Percentiles rank a stretch among this genome's conserved stretches.
Evolutionary conservation across 2,329 filamentous ascomycete species (phyloP).

Genomic region (Corynespora cassiicola): DNA sequence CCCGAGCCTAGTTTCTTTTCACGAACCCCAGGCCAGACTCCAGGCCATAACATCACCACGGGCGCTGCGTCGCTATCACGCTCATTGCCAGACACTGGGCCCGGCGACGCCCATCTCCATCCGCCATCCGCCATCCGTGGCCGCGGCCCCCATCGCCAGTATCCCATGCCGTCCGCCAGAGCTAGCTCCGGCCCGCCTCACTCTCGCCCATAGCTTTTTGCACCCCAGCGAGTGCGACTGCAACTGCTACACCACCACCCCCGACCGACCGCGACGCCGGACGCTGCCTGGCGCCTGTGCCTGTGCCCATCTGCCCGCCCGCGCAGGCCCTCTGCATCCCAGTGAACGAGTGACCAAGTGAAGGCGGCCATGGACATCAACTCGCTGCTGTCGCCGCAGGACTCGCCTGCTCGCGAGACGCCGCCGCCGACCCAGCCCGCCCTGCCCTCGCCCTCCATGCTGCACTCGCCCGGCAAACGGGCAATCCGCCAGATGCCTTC

Average conservation of each 20-base stretch:
- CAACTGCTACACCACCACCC: too few relatives aligned
- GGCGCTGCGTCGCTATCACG: too few relatives aligned
- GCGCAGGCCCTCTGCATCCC: too few relatives aligned
- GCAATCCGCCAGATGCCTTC: constrained; percentile 42
- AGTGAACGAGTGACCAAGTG: constrained; percentile 1
- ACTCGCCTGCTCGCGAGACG: constrained; percentile 48
- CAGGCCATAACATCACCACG: too few relatives aligned
- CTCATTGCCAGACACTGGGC: too few relatives aligned
- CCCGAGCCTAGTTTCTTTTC: too few relatives aligned
- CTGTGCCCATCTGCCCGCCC: too few relatives aligned
- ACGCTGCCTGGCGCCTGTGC: too few relatives aligned
- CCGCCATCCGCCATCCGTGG: not conserved
- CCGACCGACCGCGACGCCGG: too few relatives aligned
- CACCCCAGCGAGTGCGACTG: constrained; percentile 8
- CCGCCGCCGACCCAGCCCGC: constrained; percentile 35
- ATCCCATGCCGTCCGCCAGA: constrained; percentile 19
- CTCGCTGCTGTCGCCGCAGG: constrained; percentile 55
- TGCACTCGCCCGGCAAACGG: constrained; percentile 39
- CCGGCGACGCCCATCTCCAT: not conserved
- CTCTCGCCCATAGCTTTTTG: constrained; percentile 13
- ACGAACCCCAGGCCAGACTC: too few relatives aligned
- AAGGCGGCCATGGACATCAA: constrained; percentile 55
- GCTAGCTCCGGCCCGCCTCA: constrained; percentile 18
- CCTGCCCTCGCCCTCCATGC: constrained; percentile 30
- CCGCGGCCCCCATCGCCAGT: constrained; percentile 3